These are phyloP conservation scores for Penicillium paradoxum DNA, from an alignment of 495 filamentous ascomycete genomes.

Conservation along the genomic window DNA sequence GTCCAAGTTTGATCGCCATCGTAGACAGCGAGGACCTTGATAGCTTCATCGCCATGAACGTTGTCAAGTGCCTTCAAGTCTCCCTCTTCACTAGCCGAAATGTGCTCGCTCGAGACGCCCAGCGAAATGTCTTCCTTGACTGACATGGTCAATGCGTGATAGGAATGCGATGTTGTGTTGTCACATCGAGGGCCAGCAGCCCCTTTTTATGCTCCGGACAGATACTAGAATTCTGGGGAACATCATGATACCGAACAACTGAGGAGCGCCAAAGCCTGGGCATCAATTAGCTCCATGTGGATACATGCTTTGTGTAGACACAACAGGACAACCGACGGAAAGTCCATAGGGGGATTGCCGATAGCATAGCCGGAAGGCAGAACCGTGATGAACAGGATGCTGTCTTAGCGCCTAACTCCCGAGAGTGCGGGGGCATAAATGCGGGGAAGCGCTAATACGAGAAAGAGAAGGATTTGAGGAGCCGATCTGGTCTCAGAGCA, in stretches of 20 bases:
- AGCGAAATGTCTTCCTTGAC: neutral
- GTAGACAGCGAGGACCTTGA: constrained; percentile 38
- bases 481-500: neutral
- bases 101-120: neutral
- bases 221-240: neutral
- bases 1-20: constrained; percentile 37
- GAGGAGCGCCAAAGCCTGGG: neutral
- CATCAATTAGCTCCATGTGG: neutral
- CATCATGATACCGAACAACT: neutral
- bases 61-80: constrained; percentile 27
- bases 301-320: neutral
- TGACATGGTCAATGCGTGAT: neutral
- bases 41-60: constrained; percentile 41
- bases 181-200: neutral
- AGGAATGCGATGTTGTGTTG: neutral
- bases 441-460: neutral
- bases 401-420: neutral
- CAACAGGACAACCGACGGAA: neutral
- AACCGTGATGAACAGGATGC: neutral
- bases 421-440: neutral
- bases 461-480: neutral
- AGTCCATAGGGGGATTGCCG: neutral
- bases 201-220: neutral
- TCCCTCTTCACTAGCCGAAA: constrained; percentile 6
- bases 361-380: neutral